Conservation (phyloP, 164 flowering plant species). For the Berberis vulgaris region DNA sequence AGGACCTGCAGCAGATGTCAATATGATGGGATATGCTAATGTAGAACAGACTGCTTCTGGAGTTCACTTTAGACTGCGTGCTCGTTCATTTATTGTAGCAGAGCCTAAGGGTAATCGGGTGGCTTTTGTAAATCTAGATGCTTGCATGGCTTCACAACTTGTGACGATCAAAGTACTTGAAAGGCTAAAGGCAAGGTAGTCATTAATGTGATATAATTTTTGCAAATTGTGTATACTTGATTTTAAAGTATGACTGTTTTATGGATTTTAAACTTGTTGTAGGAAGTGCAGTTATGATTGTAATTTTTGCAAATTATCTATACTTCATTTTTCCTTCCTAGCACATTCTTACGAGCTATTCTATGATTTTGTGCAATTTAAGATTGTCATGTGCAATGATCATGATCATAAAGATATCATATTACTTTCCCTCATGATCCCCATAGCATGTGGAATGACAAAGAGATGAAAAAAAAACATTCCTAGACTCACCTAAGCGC, state of each 20-base stretch:
- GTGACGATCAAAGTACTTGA: conserved; percentile 88
- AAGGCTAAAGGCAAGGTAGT: conserved; percentile 80
- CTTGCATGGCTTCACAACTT: conserved; percentile 94
- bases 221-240: no score
- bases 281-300: conserved; percentile 46
- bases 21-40: conserved; percentile 99
- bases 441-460: no score
- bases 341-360: no score
- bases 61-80: conserved; percentile 84
- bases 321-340: conserved; percentile 45
- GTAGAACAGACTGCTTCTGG: conserved; percentile 74
- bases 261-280: no score
- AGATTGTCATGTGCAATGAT: no score
- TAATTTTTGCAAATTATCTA: conserved; percentile 22
- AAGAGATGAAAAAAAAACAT: no score
- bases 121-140: conserved; percentile 87
- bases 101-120: conserved; percentile 71
- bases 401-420: no score
- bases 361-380: no score
- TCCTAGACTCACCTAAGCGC: no score
- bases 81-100: conserved; percentile 86
- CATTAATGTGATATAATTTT: not conserved
- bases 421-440: no score
- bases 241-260: no score
- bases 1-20: conserved; percentile 58